Conservation (phyloP, 495 filamentous ascomycete genomes). For the Penicillium arizonense region DNA sequence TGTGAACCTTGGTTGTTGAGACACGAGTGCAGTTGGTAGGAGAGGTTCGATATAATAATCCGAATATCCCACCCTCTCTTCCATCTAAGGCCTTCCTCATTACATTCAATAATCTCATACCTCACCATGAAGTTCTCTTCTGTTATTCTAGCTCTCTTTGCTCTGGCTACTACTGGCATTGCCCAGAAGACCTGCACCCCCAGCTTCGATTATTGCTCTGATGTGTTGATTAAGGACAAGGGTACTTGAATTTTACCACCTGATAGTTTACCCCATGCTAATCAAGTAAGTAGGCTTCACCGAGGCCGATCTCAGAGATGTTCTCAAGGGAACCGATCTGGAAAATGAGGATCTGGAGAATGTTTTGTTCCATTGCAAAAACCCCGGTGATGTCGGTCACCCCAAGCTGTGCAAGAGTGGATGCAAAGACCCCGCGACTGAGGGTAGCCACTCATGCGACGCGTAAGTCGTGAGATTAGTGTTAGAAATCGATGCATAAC, state of each 20-base stretch:
- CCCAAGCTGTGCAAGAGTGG: conserved; percentile 34
- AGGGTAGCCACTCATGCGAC: conserved; percentile 37
- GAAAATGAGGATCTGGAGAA: conserved; percentile 30
- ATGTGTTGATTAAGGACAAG: conserved; percentile 30
- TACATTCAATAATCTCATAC: neutral
- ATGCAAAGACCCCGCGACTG: conserved; percentile 28
- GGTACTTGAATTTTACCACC: conserved; percentile 14
- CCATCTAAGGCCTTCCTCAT: neutral
- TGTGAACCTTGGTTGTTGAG: conserved; percentile 11
- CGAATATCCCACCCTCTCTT: neutral
- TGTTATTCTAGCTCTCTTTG: conserved; percentile 22
- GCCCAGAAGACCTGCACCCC: conserved; percentile 38
- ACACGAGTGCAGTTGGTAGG: neutral
- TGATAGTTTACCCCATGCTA: neutral
- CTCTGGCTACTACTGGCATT: conserved; percentile 24
- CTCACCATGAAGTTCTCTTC: conserved; percentile 29
- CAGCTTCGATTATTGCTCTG: conserved; percentile 43
- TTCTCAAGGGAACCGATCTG: conserved; percentile 30
- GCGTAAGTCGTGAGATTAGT: conserved; percentile 9
- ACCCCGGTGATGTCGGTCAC: conserved; percentile 37
- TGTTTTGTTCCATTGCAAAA: conserved; percentile 40
- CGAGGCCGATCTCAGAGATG: conserved; percentile 30
- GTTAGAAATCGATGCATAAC: neutral
- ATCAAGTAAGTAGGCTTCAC: conserved; percentile 28
- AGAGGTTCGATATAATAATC: conserved; percentile 1